These are phyloP conservation scores for Cyberlindnera saturnus DNA, from an alignment of 805 yeast genomes.

Conservation along the genomic window DNA sequence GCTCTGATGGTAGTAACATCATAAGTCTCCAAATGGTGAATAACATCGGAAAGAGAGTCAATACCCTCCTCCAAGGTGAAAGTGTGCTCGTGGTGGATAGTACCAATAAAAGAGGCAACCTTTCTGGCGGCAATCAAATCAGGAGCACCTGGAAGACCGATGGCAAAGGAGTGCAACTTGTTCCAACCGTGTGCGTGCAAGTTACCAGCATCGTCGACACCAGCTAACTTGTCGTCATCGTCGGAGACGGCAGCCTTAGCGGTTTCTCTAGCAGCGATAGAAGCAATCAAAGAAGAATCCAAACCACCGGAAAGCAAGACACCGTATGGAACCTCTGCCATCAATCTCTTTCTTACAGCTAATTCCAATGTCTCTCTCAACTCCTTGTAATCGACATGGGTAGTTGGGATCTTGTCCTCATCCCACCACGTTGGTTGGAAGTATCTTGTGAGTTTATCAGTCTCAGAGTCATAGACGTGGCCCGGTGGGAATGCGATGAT, in stretches of 20 bases:
- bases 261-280: conserved; percentile 97
- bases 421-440: conserved; percentile 96
- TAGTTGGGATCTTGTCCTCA: conserved; percentile 64
- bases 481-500: conserved; percentile 98
- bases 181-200: conserved; percentile 74
- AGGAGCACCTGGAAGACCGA: conserved; percentile 97
- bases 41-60: conserved; percentile 92
- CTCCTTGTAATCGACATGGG: conserved; percentile 63
- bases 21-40: conserved; percentile 92
- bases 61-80: conserved; percentile 96
- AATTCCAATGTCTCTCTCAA: conserved; percentile 81
- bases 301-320: conserved; percentile 95
- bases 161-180: conserved; percentile 89
- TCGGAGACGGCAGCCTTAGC: conserved; percentile 51
- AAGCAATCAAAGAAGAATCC: conserved; percentile 92
- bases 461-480: conserved; percentile 87
- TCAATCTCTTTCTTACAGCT: conserved; percentile 97
- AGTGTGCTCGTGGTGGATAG: conserved; percentile 96
- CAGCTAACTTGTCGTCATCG: conserved; percentile 61
- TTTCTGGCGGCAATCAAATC: conserved; percentile 94
- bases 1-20: conserved; percentile 99
- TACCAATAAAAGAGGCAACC: conserved; percentile 94
- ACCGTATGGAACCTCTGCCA: conserved; percentile 99
- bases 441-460: conserved; percentile 82
- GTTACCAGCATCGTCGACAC: conserved; percentile 86